phyloP scores from a whole-genome alignment of 1,139 yeast genomes.

The Insectozyma bohioensis region DNA sequence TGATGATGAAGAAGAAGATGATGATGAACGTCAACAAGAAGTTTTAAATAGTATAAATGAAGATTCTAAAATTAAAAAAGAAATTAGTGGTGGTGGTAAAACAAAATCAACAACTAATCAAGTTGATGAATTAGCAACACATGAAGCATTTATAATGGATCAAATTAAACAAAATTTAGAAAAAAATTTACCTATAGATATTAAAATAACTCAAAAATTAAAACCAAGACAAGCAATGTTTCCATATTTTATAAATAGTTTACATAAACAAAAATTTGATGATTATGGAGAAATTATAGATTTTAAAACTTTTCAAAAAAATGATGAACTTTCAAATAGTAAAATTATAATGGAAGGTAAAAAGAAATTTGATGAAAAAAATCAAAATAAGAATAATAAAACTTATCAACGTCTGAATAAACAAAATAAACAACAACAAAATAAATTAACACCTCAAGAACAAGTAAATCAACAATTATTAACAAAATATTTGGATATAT shows the following conservation, averaged over 20 bases:
- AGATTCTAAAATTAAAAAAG: conserved; percentile 5
- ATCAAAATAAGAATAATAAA: conserved; percentile 18
- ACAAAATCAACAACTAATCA: conserved; percentile 8
- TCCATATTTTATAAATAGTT: conserved; percentile 56
- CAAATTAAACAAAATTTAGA: conserved; percentile 39
- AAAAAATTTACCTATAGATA: conserved; percentile 53
- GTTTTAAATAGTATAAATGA: background rate
- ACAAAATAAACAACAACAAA: conserved; percentile 16
- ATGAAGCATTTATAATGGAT: conserved; percentile 44
- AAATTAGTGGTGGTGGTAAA: too few species aligned
- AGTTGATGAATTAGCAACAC: conserved; percentile 36
- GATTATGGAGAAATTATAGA: conserved; percentile 82
- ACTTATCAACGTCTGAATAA: conserved; percentile 17
- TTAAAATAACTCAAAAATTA: conserved; percentile 55
- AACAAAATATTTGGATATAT: conserved; percentile 54
- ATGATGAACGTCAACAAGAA: conserved; percentile 19
- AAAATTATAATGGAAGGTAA: conserved; percentile 37
- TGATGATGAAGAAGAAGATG: conserved; percentile 35
- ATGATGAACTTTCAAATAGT: conserved; percentile 47
- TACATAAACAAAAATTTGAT: conserved; percentile 55
- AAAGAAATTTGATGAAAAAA: conserved; percentile 32
- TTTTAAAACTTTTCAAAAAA: conserved; percentile 61
- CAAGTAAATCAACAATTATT: conserved; percentile 42
- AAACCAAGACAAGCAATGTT: conserved; percentile 74
- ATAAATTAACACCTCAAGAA: conserved; percentile 47